Base-by-base conservation (phyloP, 2,329 filamentous ascomycete species). In the Thermoascus crustaceus region DNA sequence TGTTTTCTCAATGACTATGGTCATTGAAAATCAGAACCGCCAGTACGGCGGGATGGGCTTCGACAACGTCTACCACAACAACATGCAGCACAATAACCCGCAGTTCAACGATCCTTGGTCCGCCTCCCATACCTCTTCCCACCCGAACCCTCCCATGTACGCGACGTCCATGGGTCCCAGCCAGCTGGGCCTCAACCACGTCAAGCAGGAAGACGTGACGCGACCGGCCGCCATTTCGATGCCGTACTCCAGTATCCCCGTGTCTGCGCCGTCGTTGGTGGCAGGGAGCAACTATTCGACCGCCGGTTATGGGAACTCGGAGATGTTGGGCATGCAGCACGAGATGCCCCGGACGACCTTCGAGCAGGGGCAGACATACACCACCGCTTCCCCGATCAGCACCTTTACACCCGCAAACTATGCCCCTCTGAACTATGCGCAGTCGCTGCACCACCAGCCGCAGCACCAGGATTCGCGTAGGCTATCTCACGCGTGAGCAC, bases 81-180 rank as follows among this genome's bases (percentile, higher is more conserved):
- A 77, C 54, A 76, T 85, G 73, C 75, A 80, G 53, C 69, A 66
- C 58, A 67, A 49, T 26, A 52, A 60, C 25, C 78, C 83, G 46
- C 82, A 91, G 46, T 95, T 95, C 69, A 87, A 82, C 54, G 91
- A 95, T 62, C 87, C 87, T 26, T 95, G 88, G 88, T 71, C 70
- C 31, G 75, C 84, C 72, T 66, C 69, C 45, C 60, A 63, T 55
- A 71, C 58, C 52, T 69, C 55, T 41, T 72, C 64, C 58, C 73
- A 66, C 69, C 77, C 66, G 63, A 70, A 71, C 64, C 88, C 72
- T 74, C 80, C 71, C 55, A 71, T 58, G 26, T 65, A 63, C 54
- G 51, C 70, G 59, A 67, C 79, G 58, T 66, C 80, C 55, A 64
- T 85, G 58, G 71, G 71, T 46, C 70, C 78, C 49, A 74, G 71